Conservation (phyloP, 257 asterid genomes). For the Ocimum tenuiflorum region DNA sequence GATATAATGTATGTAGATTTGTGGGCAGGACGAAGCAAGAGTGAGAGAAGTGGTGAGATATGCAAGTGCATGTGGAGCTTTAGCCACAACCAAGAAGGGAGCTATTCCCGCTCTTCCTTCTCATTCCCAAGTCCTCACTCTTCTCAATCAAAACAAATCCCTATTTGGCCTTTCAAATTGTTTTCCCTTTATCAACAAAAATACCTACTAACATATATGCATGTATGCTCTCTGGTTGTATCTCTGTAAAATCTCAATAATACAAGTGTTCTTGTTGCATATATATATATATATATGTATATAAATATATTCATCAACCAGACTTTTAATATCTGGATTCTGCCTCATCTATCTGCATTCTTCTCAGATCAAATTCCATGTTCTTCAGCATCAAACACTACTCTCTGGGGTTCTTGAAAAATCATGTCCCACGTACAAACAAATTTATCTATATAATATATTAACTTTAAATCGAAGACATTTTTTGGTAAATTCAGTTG, state of each 20-base stretch:
- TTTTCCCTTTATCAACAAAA: background rate
- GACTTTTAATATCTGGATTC: no score
- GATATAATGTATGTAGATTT: background rate
- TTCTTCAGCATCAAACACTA: no score
- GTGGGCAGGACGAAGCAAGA: slow-evolving; percentile 49
- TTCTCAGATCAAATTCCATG: no score
- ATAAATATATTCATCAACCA: no score
- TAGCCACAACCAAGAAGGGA: slow-evolving; percentile 81
- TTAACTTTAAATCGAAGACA: no score
- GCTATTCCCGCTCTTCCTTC: slow-evolving; percentile 84
- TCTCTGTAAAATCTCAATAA: background rate
- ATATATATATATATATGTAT: no score
- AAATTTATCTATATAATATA: no score
- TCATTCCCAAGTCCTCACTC: slow-evolving; percentile 35
- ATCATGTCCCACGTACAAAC: no score
- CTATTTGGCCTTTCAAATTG: background rate
- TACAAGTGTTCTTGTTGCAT: background rate
- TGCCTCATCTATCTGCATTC: no score
- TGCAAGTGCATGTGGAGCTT: slow-evolving; percentile 92
- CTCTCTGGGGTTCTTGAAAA: no score
- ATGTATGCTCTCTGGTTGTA: background rate
- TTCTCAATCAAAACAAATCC: slow-evolving; percentile 13
- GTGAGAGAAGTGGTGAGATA: slow-evolving; percentile 59
- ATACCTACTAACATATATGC: background rate
- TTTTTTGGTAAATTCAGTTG: no score